A percentile compares a stretch with the other conserved stretches of the same genome.
phyloP scores from a whole-genome alignment of 441 rosid species.

The Erodium texanum region DNA sequence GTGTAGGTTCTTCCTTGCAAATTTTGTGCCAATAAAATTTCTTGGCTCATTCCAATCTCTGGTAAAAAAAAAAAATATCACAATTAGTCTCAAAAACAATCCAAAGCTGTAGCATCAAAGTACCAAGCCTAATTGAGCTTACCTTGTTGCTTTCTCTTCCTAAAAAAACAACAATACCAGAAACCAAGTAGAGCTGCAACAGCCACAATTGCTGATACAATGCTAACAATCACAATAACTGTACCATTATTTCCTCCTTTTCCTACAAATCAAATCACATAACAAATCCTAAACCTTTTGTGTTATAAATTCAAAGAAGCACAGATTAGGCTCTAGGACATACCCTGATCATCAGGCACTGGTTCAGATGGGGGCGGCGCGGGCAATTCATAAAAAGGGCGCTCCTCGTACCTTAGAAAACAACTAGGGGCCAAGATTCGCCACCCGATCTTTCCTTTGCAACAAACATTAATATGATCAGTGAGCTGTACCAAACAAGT shows the following conservation, averaged over 20 bases:
- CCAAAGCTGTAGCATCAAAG: background rate
- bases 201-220: background rate
- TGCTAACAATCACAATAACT: background rate
- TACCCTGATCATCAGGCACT: background rate
- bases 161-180: background rate
- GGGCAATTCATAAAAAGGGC: slow-evolving; percentile 11
- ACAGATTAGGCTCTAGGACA: no score
- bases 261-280: background rate
- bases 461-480: slow-evolving; percentile 23
- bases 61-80: background rate
- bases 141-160: slow-evolving; percentile 8
- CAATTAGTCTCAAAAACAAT: background rate
- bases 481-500: slow-evolving; percentile 19
- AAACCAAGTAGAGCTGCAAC: background rate
- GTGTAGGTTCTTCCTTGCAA: background rate
- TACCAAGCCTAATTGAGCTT: background rate
- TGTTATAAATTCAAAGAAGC: no score
- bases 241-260: background rate
- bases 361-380: background rate
- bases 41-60: slow-evolving; percentile 4
- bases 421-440: slow-evolving; percentile 30
- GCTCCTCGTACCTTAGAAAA: slow-evolving; percentile 28
- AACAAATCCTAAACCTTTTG: background rate
- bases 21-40: background rate
- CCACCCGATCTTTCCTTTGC: slow-evolving; percentile 27